These are phyloP conservation scores for Camellia oleifera DNA, from an alignment of 179 eudicot species.

Conservation along the genomic window DNA sequence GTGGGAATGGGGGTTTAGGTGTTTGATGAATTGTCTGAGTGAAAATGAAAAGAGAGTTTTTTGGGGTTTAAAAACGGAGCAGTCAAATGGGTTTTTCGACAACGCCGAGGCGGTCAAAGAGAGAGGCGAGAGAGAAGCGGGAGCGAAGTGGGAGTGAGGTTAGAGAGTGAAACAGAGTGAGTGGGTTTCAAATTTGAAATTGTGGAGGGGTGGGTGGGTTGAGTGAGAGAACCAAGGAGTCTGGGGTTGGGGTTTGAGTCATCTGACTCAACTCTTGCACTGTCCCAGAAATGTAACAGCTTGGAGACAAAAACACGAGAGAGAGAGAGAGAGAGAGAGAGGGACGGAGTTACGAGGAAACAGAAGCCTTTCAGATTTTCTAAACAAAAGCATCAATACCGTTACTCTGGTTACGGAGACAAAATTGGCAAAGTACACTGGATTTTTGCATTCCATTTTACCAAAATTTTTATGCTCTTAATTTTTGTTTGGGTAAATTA, in stretches of 20 bases:
- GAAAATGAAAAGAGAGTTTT: background rate
- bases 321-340: conserved; percentile 14
- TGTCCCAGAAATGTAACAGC: conserved; percentile 47
- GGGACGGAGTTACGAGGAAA: conserved; percentile 14
- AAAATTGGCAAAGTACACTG: too few relatives aligned
- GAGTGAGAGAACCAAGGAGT: conserved; percentile 24
- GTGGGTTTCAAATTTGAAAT: conserved; percentile 45
- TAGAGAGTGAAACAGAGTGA: background rate
- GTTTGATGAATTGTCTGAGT: conserved; percentile 38
- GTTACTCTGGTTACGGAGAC: background rate
- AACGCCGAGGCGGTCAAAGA: conserved; percentile 79
- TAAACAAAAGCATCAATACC: background rate
- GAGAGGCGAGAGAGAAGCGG: conserved; percentile 17
- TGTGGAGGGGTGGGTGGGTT: conserved; percentile 26
- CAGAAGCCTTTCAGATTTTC: conserved; percentile 13
- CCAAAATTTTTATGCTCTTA: too few relatives aligned
- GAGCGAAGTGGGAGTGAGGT: conserved; percentile 11
- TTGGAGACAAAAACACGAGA: conserved; percentile 34
- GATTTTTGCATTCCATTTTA: too few relatives aligned
- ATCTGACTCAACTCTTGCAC: conserved; percentile 21
- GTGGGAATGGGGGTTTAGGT: background rate
- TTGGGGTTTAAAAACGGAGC: conserved; percentile 4
- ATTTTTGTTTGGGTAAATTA: too few relatives aligned
- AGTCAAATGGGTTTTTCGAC: conserved; percentile 26
- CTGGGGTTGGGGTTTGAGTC: conserved; percentile 28